Base-by-base conservation (phyloP, 2,329 filamentous ascomycete genomes). In the Nectriaceae sp. region DNA sequence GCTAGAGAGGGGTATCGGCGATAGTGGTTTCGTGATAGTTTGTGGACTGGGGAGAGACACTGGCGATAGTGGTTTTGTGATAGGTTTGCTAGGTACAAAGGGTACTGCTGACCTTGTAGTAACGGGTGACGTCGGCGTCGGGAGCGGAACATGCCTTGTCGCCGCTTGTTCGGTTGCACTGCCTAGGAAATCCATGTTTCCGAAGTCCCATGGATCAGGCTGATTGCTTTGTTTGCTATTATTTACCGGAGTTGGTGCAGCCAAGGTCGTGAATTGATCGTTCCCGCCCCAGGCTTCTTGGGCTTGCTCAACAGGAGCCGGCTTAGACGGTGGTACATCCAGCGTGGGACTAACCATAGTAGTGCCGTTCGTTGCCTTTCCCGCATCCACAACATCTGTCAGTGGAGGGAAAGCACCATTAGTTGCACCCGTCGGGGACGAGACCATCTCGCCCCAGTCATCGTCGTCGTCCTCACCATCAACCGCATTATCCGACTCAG, bases 371-470 rank as follows among this genome's bases (percentile, higher is more conserved):
- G 6, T 5, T 38, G 36, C 20, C 5, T 11, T 16, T 20, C 11
- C 5, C 5, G 36, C 5, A 19, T 38, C 11, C 3, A 38, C 16
- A 38, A 38, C 18, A 18, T 20, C 36, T 5, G 36, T 29, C 6
- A 29, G 24, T 29, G 24, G 13, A 13, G 24, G 6, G 24, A 29
- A 29, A 6, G 24, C 24, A 6, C 24, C 24, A 13, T 29, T 13
- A 29, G 24, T 29, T 29, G 6, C 24, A 29, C 24, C 24, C 24
- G 62, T 54, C 3, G 69, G 63, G 4, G 66, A 69, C 3, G 67
- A 64, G 26, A 84, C 70, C 80, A 84, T 84, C 51, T 84, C 80
- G 2, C 80, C 80, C 80, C 80, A 84, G 31, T 83, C 80, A 38
- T 81, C 78, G 4, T 80, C 75, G 2, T 35, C 22, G 29, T 19